Conservation (phyloP, 2,329 filamentous ascomycete species). For the Albifimbria verrucaria region DNA sequence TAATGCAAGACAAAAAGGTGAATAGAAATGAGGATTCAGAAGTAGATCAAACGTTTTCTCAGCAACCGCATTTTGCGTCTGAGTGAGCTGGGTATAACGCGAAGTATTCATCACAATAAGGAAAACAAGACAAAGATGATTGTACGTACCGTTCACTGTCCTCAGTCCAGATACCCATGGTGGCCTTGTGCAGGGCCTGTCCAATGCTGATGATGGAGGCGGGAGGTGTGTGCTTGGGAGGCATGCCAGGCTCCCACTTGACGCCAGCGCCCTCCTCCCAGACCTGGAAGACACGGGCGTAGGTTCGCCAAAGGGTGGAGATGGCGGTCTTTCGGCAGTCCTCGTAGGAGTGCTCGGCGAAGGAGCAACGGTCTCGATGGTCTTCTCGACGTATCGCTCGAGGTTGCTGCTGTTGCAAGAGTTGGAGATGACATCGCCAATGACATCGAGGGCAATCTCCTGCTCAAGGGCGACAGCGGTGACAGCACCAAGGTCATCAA, state of each 20-base stretch:
- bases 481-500: conserved; percentile 80
- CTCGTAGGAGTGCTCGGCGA: conserved; percentile 87
- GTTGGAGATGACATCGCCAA: conserved; percentile 88
- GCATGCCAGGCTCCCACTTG: conserved; percentile 89
- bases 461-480: conserved; percentile 93
- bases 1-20: conserved; percentile 11
- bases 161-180: conserved; percentile 80
- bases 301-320: conserved; percentile 88
- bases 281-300: conserved; percentile 84
- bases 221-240: conserved; percentile 75
- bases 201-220: conserved; percentile 80
- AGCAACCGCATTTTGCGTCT: conserved; percentile 87
- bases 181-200: conserved; percentile 79
- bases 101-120: conserved; percentile 73
- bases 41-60: conserved; percentile 65
- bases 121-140: conserved; percentile 13
- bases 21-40: conserved; percentile 24
- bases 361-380: conserved; percentile 74
- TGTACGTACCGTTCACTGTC: conserved; percentile 86
- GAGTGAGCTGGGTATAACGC: conserved; percentile 99
- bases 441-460: conserved; percentile 92
- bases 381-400: conserved; percentile 83
- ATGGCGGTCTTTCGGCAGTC: conserved; percentile 90
- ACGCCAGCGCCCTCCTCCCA: conserved; percentile 70
- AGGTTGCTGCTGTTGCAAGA: conserved; percentile 71